A percentile compares a stretch with the other conserved stretches of the same genome.
Evolutionary conservation across 1,284 basidiomycete genomes (phyloP).

Genomic region (Apiotrichum montevideense): DNA sequence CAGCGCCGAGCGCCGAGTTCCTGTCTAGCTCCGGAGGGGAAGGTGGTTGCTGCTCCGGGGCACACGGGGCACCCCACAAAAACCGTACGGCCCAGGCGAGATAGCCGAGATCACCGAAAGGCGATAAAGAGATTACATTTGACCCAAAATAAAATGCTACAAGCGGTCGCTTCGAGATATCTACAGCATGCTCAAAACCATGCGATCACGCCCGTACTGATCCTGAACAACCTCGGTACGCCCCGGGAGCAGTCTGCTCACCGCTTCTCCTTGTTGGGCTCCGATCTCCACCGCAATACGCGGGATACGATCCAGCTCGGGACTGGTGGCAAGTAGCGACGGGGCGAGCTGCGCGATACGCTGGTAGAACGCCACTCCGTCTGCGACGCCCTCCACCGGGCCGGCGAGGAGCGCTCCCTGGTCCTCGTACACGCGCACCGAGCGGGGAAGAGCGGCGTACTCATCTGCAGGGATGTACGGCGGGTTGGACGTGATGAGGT

Average conservation of each 20-base stretch:
- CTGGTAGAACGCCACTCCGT: slow-evolving; percentile 72
- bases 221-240: slow-evolving; percentile 65
- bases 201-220: slow-evolving; percentile 58
- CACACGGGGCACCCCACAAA: not conserved
- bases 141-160: not conserved
- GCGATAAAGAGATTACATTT: not conserved
- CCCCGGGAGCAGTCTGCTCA: slow-evolving; percentile 56
- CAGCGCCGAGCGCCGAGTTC: too few species aligned
- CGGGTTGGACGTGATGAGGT: slow-evolving; percentile 85
- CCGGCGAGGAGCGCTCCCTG: slow-evolving; percentile 72
- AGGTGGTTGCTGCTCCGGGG: too few species aligned
- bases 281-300: slow-evolving; percentile 73
- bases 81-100: not conserved
- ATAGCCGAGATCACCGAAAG: not conserved
- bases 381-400: slow-evolving; percentile 52
- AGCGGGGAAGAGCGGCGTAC: slow-evolving; percentile 58
- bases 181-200: slow-evolving; percentile 33
- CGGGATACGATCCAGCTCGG: slow-evolving; percentile 37
- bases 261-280: slow-evolving; percentile 60
- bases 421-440: slow-evolving; percentile 74
- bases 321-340: slow-evolving; percentile 47
- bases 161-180: not conserved
- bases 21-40: too few species aligned
- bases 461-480: slow-evolving; percentile 74
- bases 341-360: slow-evolving; percentile 59